phyloP scores from a whole-genome alignment of 805 yeast genomes.

The Candida ipomoeae region DNA sequence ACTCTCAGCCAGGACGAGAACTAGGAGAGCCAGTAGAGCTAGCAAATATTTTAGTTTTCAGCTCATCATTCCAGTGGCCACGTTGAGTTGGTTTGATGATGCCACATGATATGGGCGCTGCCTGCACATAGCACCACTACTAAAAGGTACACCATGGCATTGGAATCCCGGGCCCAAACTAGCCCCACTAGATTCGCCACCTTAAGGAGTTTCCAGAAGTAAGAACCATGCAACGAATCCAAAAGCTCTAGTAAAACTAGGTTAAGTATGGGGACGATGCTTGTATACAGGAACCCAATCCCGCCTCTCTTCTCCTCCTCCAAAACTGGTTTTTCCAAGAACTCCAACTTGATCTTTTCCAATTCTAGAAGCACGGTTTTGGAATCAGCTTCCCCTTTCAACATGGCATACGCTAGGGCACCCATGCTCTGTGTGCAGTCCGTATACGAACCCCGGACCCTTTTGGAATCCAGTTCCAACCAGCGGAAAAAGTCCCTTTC shows the following conservation, averaged over 20 bases:
- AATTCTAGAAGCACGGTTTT: neutral
- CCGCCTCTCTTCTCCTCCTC: neutral
- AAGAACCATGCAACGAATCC: neutral
- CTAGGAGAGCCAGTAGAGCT: no score
- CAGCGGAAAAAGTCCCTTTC: slow-evolving; percentile 21
- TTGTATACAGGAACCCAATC: no score
- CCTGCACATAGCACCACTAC: neutral
- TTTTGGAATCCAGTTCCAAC: slow-evolving; percentile 17
- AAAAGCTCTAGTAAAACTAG: neutral
- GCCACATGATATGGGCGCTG: neutral
- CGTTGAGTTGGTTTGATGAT: no score
- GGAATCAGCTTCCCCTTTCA: slow-evolving; percentile 22
- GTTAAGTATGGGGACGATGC: neutral
- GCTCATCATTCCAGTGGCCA: no score
- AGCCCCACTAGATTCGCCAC: neutral
- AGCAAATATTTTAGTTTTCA: no score
- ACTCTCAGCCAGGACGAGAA: no score
- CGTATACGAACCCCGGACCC: slow-evolving; percentile 3
- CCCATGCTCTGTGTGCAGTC: slow-evolving; percentile 16
- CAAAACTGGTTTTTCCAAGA: neutral
- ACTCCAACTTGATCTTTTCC: neutral
- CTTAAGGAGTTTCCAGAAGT: neutral
- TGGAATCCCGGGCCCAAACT: neutral
- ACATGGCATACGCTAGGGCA: slow-evolving; percentile 27
- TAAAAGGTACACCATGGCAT: neutral